A percentile compares a stretch with the other conserved stretches of the same genome.
phyloP scores from a whole-genome alignment of 345 rosid genomes.

The Eucalyptus erythrocorys region DNA sequence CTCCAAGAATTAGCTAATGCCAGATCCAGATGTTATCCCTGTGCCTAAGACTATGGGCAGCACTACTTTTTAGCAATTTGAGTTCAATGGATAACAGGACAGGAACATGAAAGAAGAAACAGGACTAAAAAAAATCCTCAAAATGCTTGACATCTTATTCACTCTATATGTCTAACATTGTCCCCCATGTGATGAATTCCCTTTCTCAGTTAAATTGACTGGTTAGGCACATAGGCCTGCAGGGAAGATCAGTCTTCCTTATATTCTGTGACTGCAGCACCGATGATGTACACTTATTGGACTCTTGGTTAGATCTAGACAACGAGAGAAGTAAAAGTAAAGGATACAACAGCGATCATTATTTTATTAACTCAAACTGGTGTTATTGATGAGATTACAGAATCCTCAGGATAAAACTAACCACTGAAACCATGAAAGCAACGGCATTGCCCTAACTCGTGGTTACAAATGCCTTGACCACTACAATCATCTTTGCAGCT shows the following conservation, averaged over 20 bases:
- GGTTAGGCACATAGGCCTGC: neutral
- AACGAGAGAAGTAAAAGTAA: neutral
- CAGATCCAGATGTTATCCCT: neutral
- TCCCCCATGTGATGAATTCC: neutral
- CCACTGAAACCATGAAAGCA: conserved; percentile 91
- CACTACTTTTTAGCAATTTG: neutral
- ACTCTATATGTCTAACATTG: neutral
- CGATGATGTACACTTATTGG: neutral
- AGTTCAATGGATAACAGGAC: neutral
- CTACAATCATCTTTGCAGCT: conserved; percentile 59
- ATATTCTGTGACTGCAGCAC: neutral
- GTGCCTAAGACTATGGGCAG: neutral
- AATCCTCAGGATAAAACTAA: conserved; percentile 5
- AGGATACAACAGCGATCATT: neutral
- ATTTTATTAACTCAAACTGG: neutral
- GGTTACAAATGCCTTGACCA: conserved; percentile 87
- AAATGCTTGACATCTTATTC: neutral
- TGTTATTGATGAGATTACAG: neutral
- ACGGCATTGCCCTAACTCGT: conserved; percentile 62
- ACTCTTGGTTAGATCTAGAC: neutral
- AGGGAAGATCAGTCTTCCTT: neutral
- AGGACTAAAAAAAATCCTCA: neutral
- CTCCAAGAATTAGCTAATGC: neutral
- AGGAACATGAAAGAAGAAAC: neutral
- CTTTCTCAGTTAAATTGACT: neutral